A percentile compares a stretch with the other conserved stretches of the same genome.
Evolutionary conservation across 768 basidiomycete species (phyloP).

Genomic region (Russula sp.): DNA sequence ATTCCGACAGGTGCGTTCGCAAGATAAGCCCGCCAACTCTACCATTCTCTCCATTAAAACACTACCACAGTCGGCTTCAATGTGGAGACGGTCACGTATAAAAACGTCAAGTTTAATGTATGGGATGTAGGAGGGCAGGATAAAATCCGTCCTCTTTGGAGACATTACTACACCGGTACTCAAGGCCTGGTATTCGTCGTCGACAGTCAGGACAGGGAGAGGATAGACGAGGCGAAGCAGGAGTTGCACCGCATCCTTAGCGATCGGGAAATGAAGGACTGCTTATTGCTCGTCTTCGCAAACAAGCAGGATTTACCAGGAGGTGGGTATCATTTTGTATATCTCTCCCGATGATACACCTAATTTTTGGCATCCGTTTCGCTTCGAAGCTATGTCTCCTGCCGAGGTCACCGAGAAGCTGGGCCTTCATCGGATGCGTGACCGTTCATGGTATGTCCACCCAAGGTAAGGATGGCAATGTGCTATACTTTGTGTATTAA

Average conservation of each 20-base stretch:
- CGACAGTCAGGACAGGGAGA: constrained; percentile 92
- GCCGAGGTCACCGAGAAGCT: constrained; percentile 98
- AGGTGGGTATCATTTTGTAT: constrained; percentile 49
- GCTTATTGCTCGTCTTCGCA: constrained; percentile 94
- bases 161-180: constrained; percentile 98
- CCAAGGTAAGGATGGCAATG: constrained; percentile 65
- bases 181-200: constrained; percentile 98
- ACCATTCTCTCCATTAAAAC: background rate
- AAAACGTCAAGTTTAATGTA: constrained; percentile 94
- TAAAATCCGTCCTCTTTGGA: constrained; percentile 97
- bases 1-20: constrained; percentile 81
- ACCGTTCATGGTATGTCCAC: constrained; percentile 98
- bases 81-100: constrained; percentile 98
- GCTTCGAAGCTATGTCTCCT: constrained; percentile 85
- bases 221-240: constrained; percentile 94
- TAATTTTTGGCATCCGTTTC: background rate
- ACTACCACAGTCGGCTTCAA: constrained; percentile 85
- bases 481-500: background rate
- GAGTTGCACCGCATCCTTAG: constrained; percentile 94
- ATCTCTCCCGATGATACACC: background rate
- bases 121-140: constrained; percentile 99
- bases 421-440: constrained; percentile 92
- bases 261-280: constrained; percentile 98
- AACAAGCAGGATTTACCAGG: constrained; percentile 99
- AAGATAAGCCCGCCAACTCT: background rate